Evolutionary conservation across 2,329 filamentous ascomycete species (phyloP), one percentile per base, ranked within the genome.

Genomic region (Beauveria pseudobassiana): DNA sequence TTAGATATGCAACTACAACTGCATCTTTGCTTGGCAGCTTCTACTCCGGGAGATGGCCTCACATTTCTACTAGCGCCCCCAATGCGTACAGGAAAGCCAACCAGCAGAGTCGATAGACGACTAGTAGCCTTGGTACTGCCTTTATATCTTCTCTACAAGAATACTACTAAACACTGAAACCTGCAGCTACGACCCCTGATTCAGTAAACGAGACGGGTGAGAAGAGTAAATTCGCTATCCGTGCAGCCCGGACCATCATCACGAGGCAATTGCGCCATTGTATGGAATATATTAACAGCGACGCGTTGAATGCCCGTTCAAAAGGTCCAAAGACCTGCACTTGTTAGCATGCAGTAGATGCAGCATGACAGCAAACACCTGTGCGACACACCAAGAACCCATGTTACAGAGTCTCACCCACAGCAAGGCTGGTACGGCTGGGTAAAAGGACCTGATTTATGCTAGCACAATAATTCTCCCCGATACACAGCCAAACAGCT

Each of bases 341-440:
- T 42, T 30, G 1, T 16, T 22, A 34, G 40, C 53, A 30, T 46
- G 42, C 53, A 56, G 46, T n/a, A n/a, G 26, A 46, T 46, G 53
- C 26, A 26, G 53, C 53, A 56, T 56, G 53, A 34, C 53, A 38
- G 42, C 53, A 56, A 56, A 30, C 42, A 34, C 53, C 42, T 22
- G 42, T 56, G 53, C 34, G 34, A 40, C 34, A 34, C 8, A 20
- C 16, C 52, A n/a, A 26, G 20, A n/a, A 55, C 3, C 20, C 14
- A 54, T 16, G n/a, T 7, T n/a, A 5, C 22, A 38, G 4, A 14
- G 2, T 38, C 8, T 34, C 12, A n/a, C 22, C 24, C 24, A 9
- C 22, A n/a, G 53, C 14, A 56, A 56, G 53, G 53, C 53, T 56
- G 53, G 53, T 14, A 46, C 45, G 53, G 53, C 53, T 56, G 42